Percentiles rank a stretch among this genome's conserved stretches.
These are phyloP conservation scores for Lactifluus piperatus DNA, from an alignment of 768 basidiomycete genomes.

Conservation along the genomic window DNA sequence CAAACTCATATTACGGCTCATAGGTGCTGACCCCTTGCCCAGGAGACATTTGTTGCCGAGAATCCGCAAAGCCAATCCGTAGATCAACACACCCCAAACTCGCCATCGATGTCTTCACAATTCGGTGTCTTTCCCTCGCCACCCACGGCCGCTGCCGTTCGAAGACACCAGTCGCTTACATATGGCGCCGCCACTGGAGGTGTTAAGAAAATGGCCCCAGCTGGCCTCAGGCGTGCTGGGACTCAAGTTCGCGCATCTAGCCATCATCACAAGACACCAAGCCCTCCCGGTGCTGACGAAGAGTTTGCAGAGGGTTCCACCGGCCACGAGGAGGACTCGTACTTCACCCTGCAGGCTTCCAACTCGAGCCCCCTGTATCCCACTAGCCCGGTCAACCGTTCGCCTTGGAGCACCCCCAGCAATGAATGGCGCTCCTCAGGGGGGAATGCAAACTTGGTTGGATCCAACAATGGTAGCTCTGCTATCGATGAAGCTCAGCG, in stretches of 20 bases:
- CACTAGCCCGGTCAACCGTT: slow-evolving; percentile 50
- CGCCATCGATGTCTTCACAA: slow-evolving; percentile 53
- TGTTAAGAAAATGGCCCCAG: slow-evolving; percentile 36
- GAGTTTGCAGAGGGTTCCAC: slow-evolving; percentile 48
- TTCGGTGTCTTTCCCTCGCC: slow-evolving; percentile 58
- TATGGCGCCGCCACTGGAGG: slow-evolving; percentile 51
- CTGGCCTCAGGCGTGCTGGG: slow-evolving; percentile 64
- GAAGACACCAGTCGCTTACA: slow-evolving; percentile 74
- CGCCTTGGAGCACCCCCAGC: slow-evolving; percentile 53
- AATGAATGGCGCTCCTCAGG: slow-evolving; percentile 52
- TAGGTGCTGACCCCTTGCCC: neutral
- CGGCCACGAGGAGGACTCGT: slow-evolving; percentile 51
- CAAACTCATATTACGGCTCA: neutral
- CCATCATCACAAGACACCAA: slow-evolving; percentile 31
- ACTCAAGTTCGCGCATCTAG: slow-evolving; percentile 39
- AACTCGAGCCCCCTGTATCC: slow-evolving; percentile 32
- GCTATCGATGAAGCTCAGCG: slow-evolving; percentile 70
- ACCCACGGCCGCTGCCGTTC: slow-evolving; percentile 46
- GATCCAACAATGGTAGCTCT: slow-evolving; percentile 25
- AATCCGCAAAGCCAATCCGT: slow-evolving; percentile 37
- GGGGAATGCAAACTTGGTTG: slow-evolving; percentile 25
- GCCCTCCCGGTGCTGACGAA: slow-evolving; percentile 47
- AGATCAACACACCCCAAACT: slow-evolving; percentile 40
- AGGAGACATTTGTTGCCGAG: neutral
- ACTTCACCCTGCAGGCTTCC: slow-evolving; percentile 33